Evolutionary conservation across 2,329 filamentous ascomycete genomes (phyloP).

Genomic region (Myriosclerotinia duriaeana): DNA sequence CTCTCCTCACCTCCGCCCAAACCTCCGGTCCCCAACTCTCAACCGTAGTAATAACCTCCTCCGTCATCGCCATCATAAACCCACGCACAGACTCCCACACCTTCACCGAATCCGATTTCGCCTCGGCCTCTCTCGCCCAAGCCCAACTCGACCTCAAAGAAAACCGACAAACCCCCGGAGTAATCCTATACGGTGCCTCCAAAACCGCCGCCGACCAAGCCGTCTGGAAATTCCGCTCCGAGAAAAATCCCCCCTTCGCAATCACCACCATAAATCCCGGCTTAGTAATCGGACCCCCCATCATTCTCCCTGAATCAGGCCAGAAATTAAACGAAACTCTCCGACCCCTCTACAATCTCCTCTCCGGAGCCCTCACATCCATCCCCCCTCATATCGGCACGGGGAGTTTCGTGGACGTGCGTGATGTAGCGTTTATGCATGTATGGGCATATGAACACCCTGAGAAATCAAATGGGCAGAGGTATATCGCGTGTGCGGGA

Average conservation of each 20-base stretch:
- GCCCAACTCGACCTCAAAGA: constrained; percentile 38
- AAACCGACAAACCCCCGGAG: constrained; percentile 27
- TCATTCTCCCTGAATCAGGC: constrained; percentile 38
- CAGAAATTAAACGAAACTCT: constrained; percentile 42
- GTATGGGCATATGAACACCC: constrained; percentile 44
- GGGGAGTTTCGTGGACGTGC: constrained; percentile 45
- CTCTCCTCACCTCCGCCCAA: constrained; percentile 37
- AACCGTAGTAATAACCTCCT: constrained; percentile 46
- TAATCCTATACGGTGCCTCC: constrained; percentile 43
- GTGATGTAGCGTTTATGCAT: constrained; percentile 47
- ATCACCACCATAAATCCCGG: constrained; percentile 45
- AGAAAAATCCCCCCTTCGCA: constrained; percentile 43
- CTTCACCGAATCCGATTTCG: constrained; percentile 37
- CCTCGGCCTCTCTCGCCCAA: constrained; percentile 39
- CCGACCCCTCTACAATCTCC: constrained; percentile 40
- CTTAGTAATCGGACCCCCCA: constrained; percentile 46
- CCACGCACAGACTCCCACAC: constrained; percentile 31
- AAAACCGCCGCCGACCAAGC: constrained; percentile 44
- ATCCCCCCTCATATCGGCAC: constrained; percentile 35
- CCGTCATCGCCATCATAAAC: constrained; percentile 35
- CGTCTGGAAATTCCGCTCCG: constrained; percentile 44
- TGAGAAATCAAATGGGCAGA: constrained; percentile 43
- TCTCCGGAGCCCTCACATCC: constrained; percentile 40
- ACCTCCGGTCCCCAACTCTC: constrained; percentile 42
- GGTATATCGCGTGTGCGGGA: constrained; percentile 43